phyloP scores from a whole-genome alignment of 805 yeast species.

The Lachancea cidri region DNA sequence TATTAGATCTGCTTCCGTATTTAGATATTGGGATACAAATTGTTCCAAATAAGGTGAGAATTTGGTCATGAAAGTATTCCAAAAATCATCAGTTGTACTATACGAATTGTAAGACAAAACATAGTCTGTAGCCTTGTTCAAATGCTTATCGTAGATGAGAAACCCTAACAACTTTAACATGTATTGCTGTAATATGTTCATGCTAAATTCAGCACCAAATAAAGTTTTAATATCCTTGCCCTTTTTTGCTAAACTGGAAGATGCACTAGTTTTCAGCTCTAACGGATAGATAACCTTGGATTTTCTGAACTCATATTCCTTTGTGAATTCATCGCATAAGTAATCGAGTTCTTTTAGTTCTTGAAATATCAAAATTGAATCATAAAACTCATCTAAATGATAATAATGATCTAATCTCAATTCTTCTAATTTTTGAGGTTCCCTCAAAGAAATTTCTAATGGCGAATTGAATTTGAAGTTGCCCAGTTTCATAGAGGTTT shows the following conservation, averaged over 20 bases:
- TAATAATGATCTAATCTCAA: conserved; percentile 36
- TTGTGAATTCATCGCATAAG: conserved; percentile 57
- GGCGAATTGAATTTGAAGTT: conserved; percentile 75
- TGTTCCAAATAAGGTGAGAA: conserved; percentile 53
- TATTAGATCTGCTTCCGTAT: conserved; percentile 41
- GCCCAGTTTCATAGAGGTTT: conserved; percentile 47
- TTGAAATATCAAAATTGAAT: conserved; percentile 75
- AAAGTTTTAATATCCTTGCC: conserved; percentile 28
- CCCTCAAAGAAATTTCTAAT: conserved; percentile 73
- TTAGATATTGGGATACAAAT: conserved; percentile 40
- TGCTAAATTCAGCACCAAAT: conserved; percentile 22
- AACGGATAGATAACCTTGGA: conserved; percentile 66
- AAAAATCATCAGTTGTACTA: conserved; percentile 54
- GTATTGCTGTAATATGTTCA: conserved; percentile 42
- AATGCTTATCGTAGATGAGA: conserved; percentile 65
- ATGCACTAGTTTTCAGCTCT: conserved; percentile 37
- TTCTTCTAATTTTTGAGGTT: conserved; percentile 43
- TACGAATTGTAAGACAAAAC: conserved; percentile 58
- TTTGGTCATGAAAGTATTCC: conserved; percentile 63
- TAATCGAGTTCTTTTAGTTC: conserved; percentile 62
- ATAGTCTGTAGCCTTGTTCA: conserved; percentile 58
- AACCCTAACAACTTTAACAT: conserved; percentile 67
- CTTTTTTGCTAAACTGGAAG: conserved; percentile 15
- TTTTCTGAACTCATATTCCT: conserved; percentile 67
- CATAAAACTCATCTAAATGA: conserved; percentile 70